Conservation (phyloP, 495 filamentous ascomycete genomes). For the Penicillium ucsense region DNA sequence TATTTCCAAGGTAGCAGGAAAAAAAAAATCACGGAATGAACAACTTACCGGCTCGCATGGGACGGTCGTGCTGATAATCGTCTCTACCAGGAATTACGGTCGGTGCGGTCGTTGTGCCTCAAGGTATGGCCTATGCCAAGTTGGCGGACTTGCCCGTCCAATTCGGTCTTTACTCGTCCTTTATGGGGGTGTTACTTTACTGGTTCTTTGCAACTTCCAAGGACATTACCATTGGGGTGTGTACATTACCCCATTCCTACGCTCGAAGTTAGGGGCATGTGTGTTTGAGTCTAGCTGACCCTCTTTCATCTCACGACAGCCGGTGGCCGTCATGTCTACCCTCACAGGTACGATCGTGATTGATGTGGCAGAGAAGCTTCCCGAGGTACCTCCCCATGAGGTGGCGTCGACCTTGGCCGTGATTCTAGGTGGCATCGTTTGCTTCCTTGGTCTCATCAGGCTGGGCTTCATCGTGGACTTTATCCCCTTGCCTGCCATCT, state of each 20-base stretch:
- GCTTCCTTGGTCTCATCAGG: constrained; percentile 67
- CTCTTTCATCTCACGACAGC: constrained; percentile 39
- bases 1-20: neutral
- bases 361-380: constrained; percentile 44
- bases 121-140: constrained; percentile 94
- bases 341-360: constrained; percentile 72
- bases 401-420: constrained; percentile 77
- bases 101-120: constrained; percentile 89
- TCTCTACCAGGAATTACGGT: constrained; percentile 60
- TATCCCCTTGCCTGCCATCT: constrained; percentile 84
- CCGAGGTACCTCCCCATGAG: constrained; percentile 47
- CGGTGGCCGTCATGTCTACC: constrained; percentile 92
- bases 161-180: constrained; percentile 92
- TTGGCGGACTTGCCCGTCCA: constrained; percentile 69
- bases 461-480: constrained; percentile 92
- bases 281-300: constrained; percentile 2
- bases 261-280: no score
- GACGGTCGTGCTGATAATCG: neutral
- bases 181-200: constrained; percentile 93
- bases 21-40: no score
- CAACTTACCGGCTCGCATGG: no score
- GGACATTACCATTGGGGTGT: constrained; percentile 96
- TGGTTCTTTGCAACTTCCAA: constrained; percentile 99
- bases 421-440: constrained; percentile 72
- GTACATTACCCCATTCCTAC: no score